Conservation (phyloP, 495 filamentous ascomycete species). For the Astrothelium subdiscretum region DNA sequence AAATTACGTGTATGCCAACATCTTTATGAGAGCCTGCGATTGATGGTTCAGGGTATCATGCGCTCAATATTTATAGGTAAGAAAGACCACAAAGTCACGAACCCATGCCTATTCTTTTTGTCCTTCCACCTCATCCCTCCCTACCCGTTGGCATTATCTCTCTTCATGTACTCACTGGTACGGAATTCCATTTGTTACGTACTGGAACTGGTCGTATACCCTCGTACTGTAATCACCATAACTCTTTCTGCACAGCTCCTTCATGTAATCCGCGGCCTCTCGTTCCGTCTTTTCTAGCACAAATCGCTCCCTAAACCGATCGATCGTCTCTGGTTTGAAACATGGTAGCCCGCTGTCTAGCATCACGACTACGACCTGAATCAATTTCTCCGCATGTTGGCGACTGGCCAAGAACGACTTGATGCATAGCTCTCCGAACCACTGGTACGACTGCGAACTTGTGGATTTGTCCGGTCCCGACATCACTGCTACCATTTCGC, state of each 20-base stretch:
- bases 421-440: constrained; percentile 92
- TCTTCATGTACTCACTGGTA: constrained; percentile 37
- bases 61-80: background rate
- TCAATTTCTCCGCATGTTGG: constrained; percentile 72
- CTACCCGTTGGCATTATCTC: background rate
- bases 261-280: constrained; percentile 92
- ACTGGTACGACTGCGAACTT: constrained; percentile 76
- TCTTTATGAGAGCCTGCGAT: background rate
- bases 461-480: constrained; percentile 49
- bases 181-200: constrained; percentile 94
- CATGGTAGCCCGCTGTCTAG: constrained; percentile 92
- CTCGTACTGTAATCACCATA: constrained; percentile 79
- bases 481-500: constrained; percentile 98
- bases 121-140: no score
- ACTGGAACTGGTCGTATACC: constrained; percentile 93
- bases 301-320: constrained; percentile 86
- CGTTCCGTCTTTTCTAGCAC: constrained; percentile 86
- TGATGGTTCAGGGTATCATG: background rate
- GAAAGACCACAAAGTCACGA: background rate
- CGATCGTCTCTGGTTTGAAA: constrained; percentile 93
- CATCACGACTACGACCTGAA: constrained; percentile 86
- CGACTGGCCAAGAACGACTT: constrained; percentile 92
- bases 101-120: background rate
- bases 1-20: background rate
- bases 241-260: constrained; percentile 75